phyloP scores from a whole-genome alignment of 768 basidiomycete genomes.

The Mycena galericulata region DNA sequence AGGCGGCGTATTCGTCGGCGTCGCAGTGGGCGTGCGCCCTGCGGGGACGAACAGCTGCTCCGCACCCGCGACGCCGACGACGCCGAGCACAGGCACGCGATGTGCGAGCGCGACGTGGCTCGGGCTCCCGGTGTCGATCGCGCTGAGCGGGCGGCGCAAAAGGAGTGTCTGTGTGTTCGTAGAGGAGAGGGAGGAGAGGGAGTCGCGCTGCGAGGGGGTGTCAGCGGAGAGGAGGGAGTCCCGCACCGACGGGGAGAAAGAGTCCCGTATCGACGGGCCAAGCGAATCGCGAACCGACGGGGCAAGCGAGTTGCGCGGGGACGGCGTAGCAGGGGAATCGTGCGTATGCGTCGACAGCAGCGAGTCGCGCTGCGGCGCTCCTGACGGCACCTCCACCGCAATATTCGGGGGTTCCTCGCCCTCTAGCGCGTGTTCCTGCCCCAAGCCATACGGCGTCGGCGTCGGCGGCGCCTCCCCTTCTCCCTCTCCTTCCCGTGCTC shows the following conservation, averaged over 20 bases:
- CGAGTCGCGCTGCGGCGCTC: not conserved
- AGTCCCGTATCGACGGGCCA: not conserved
- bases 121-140: constrained; percentile 50
- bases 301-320: not conserved
- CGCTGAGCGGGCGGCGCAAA: constrained; percentile 41
- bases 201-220: constrained; percentile 8
- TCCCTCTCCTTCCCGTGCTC: not conserved
- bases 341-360: not conserved
- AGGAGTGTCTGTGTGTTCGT: constrained; percentile 17
- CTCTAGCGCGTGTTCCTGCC: not conserved
- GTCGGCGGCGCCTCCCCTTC: not conserved
- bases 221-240: constrained; percentile 10
- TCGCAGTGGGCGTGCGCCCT: not conserved
- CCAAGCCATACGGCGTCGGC: not conserved
- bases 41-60: not conserved
- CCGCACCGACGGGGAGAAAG: not conserved
- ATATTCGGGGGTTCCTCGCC: too few relatives aligned
- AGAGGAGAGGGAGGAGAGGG: constrained; percentile 19
- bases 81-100: constrained; percentile 49
- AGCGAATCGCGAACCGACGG: constrained; percentile 3
- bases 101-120: constrained; percentile 50
- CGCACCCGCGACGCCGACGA: constrained; percentile 49
- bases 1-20: too few relatives aligned
- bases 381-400: too few relatives aligned
- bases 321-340: not conserved